A percentile compares a stretch with the other conserved stretches of the same genome.
Conservation (phyloP, 768 basidiomycete genomes). For the Boletus patriciae region DNA sequence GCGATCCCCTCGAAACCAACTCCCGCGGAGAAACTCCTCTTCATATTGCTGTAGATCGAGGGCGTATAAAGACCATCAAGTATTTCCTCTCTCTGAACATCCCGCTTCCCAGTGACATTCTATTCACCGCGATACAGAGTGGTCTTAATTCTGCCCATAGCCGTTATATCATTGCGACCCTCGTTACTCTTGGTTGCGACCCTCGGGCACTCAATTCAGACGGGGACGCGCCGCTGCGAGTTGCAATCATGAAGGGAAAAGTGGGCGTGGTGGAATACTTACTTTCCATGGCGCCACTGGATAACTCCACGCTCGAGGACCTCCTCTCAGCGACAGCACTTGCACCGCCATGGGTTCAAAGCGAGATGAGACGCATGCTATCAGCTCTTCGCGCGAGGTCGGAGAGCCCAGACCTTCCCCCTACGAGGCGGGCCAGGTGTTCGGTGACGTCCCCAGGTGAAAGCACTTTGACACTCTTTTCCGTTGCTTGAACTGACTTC, state of each 20-base stretch:
- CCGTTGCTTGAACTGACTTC: neutral
- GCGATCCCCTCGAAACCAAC: too few relatives aligned
- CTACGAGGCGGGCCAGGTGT: neutral
- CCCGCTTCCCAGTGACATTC: neutral
- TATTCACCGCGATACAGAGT: neutral
- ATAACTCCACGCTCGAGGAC: neutral
- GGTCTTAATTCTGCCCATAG: neutral
- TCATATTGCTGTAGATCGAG: neutral
- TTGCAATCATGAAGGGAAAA: neutral
- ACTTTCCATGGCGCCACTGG: neutral
- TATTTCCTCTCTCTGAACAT: neutral
- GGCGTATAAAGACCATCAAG: neutral
- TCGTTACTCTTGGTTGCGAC: slow-evolving; percentile 1
- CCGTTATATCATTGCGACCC: neutral
- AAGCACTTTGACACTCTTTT: neutral
- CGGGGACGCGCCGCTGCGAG: neutral
- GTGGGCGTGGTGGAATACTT: slow-evolving; percentile 1
- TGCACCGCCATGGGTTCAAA: neutral
- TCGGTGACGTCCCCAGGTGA: neutral
- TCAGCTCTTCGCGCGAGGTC: neutral
- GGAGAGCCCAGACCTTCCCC: neutral
- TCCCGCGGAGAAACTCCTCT: too few relatives aligned
- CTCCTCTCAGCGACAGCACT: neutral
- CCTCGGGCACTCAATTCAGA: neutral
- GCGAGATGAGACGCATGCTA: neutral